These are phyloP conservation scores for Colletotrichum sp. DNA, from an alignment of 2,329 filamentous ascomycete genomes.

Conservation along the genomic window DNA sequence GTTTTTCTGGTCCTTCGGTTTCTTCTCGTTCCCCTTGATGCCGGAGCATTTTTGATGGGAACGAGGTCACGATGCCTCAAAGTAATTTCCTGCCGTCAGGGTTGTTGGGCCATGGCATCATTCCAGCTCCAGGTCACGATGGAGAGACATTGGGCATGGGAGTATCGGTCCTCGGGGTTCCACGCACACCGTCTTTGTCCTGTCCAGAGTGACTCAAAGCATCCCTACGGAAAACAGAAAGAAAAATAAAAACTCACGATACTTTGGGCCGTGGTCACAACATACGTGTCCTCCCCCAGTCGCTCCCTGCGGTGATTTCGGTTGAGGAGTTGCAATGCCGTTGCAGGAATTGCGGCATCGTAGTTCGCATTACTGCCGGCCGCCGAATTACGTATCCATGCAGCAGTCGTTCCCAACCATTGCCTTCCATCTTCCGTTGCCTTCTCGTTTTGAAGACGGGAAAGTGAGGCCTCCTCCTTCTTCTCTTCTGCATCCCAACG, in stretches of 20 bases:
- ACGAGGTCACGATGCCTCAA: conserved; percentile 13
- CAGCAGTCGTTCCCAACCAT: background rate
- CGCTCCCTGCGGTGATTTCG: background rate
- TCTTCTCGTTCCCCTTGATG: background rate
- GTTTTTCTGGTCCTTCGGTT: background rate
- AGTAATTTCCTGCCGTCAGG: background rate
- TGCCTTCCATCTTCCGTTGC: background rate
- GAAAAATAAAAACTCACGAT: background rate
- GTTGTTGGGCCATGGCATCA: conserved; percentile 10
- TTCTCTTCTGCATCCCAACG: background rate
- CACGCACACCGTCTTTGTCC: background rate
- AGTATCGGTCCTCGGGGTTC: background rate
- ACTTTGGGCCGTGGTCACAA: background rate
- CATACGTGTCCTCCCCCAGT: background rate
- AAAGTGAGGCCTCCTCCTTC: background rate
- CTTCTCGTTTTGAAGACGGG: background rate
- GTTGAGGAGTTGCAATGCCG: background rate
- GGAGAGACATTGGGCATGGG: background rate
- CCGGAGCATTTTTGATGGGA: background rate
- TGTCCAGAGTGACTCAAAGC: background rate
- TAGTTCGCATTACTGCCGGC: background rate
- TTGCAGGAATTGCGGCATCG: conserved; percentile 12
- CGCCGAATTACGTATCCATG: background rate
- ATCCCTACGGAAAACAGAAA: background rate
- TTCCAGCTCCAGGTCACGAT: conserved; percentile 15